Base-by-base conservation (phyloP, 2,329 filamentous ascomycete species). In the Talaromyces sp. region DNA sequence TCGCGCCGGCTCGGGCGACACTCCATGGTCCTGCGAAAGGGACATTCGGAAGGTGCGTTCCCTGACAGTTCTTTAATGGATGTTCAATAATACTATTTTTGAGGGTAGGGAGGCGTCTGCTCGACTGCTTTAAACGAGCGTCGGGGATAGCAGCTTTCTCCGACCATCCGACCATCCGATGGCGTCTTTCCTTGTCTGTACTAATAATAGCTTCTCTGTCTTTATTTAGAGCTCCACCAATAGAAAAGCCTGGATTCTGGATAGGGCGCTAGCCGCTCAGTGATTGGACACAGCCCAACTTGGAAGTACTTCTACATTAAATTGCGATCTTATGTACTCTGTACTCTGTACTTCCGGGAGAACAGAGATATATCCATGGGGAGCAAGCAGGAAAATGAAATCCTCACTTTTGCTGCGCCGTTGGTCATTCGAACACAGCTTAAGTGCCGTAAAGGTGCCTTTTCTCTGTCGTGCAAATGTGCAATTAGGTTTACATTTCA, bases 161-260 rank as follows among this genome's bases (percentile, higher is more conserved):
- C 58, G 51, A 59, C 51, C 19, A 32, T 14, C 58, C 58, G 58
- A 60, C 58, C 58, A 24, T 60, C 58, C 58, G 58, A 43, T 11
- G 13, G 5, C 21, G 43, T n/a, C 43, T 46, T 46, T 46, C n/a
- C n/a, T 10, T 3, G 21, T 21, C 2, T 14, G 43, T 11, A 14
- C 19, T 24, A 50, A n/a, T 8, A n/a, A n/a, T n/a, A n/a, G n/a
- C n/a, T 8, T 24, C 6, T 11, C 3, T 2, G 11, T 21, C 32
- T 35, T n/a, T n/a, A 8, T n/a, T 17, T 38, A 17, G 2, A 1
- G 14, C 6, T 9, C 35, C 35, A n/a, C 35, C 35, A 38, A 38
- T 38, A 38, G 17, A 9, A 38, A 7, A n/a, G 6, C 32, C 7
- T 17, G 26, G 26, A 27, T 17, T 2, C 2, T 17, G 14, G 32